Evolutionary conservation across 306 rosid genomes (phyloP), one percentile per base, ranked within the genome.

Genomic region (Castanopsis chinensis): DNA sequence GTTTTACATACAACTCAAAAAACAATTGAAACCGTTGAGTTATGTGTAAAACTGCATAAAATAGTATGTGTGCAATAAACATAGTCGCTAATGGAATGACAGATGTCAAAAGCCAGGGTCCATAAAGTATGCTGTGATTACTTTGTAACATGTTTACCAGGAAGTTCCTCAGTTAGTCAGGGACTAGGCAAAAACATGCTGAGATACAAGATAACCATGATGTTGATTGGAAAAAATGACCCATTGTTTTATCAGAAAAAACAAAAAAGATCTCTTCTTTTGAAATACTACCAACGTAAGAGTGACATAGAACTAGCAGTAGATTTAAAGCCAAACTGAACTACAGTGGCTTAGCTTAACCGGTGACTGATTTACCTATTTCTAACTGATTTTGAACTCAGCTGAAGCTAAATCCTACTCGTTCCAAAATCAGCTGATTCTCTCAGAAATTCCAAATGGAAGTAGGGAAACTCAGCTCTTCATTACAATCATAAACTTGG

Each of bases 391-490:
- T 80, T 53, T 69, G 82, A 57, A 69, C 85, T 76, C 78, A 41
- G 6, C 41, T 21, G 1, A 78, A 68, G 69, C 83, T 20, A 58
- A 19, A 10, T 21, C 33, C 74, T 68, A 68, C 20, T 77, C 59
- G 72, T 53, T 15, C 69, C 78, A 71, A 51, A 78, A 71, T 56
- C 55, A 51, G 78, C 53, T 7, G 35, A 49, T 84, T 79, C 68
- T 84, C 81, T 90, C 74, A 85, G 37, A 91, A 95, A 84, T 95
- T 78, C 97, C 97, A 90, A 84, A 90, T 84, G 77, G 97, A 90
- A 78, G 92, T 49, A 75, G 92, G 84, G 79, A 90, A 92, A 70
- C 80, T 55, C 35, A 85, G 86, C 23, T 92, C 94, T 70, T 93
- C 96, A 76, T 71, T 78, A 43, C 63, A 73, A 71, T 93, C 91